Conservation (phyloP, 768 basidiomycete species). For the Chalciporus chontae region DNA sequence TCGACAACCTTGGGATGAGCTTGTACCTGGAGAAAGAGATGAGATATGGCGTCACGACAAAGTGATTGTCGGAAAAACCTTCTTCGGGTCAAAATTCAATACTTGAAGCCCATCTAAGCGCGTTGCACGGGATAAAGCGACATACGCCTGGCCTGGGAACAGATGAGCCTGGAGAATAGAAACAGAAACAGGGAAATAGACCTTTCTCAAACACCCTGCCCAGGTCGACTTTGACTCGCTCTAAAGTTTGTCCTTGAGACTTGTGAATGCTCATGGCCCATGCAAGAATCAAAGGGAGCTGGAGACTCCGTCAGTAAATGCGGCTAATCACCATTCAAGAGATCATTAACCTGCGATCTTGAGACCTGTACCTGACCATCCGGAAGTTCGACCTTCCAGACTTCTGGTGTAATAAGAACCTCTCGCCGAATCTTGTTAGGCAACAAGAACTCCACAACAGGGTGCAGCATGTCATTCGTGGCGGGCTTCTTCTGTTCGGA, state of each 20-base stretch:
- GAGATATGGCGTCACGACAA: not conserved
- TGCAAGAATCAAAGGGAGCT: slow-evolving; percentile 85
- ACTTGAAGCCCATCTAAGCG: slow-evolving; percentile 83
- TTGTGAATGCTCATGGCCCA: slow-evolving; percentile 99
- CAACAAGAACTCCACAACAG: slow-evolving; percentile 75
- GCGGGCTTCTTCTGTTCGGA: slow-evolving; percentile 26
- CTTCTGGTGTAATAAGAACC: slow-evolving; percentile 63
- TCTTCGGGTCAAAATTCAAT: slow-evolving; percentile 68
- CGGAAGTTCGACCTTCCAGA: slow-evolving; percentile 87
- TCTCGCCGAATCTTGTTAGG: slow-evolving; percentile 53
- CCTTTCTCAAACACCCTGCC: slow-evolving; percentile 92
- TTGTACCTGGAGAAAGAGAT: slow-evolving; percentile 45
- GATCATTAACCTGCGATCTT: slow-evolving; percentile 64
- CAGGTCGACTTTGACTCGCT: slow-evolving; percentile 92
- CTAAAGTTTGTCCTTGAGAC: slow-evolving; percentile 94
- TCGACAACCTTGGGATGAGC: slow-evolving; percentile 69
- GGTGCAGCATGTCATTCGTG: slow-evolving; percentile 43
- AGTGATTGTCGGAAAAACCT: slow-evolving; percentile 42
- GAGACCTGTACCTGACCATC: slow-evolving; percentile 79
- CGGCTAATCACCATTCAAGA: not conserved
- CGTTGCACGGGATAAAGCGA: slow-evolving; percentile 87
- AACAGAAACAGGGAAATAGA: slow-evolving; percentile 22
- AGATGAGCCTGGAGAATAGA: not conserved
- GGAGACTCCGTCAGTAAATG: slow-evolving; percentile 3
- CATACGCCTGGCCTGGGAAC: slow-evolving; percentile 78